phyloP scores from a whole-genome alignment of 208 protist genomes.

The Acanthamoeba castellanii region DNA sequence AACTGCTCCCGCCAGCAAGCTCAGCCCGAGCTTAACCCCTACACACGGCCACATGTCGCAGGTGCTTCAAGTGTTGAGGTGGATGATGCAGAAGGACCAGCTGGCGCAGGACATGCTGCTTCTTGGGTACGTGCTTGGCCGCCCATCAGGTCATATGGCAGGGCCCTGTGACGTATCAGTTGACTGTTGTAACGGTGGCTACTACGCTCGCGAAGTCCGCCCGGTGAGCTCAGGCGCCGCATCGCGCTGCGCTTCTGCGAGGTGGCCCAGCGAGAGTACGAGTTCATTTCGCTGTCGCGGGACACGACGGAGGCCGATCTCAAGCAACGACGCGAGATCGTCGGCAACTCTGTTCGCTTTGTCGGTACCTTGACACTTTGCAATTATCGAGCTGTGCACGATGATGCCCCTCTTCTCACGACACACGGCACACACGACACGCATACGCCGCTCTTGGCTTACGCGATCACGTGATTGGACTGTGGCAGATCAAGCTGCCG shows the following conservation, averaged over 20 bases:
- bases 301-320: slow-evolving; percentile 97
- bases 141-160: neutral
- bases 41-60: neutral
- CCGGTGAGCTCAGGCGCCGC: slow-evolving; percentile 87
- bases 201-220: neutral
- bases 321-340: slow-evolving; percentile 93
- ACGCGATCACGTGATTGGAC: neutral
- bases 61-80: slow-evolving; percentile 86
- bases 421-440: too few species aligned
- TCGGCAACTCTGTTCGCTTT: slow-evolving; percentile 89
- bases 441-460: too few species aligned
- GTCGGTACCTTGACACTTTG: neutral
- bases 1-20: neutral
- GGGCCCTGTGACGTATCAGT: neutral
- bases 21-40: neutral
- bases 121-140: slow-evolving; percentile 84
- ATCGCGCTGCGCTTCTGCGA: slow-evolving; percentile 89
- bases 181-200: neutral
- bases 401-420: neutral
- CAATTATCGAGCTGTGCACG: neutral
- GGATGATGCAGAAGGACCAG: slow-evolving; percentile 94
- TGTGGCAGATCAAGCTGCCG: slow-evolving; percentile 92
- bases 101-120: slow-evolving; percentile 96
- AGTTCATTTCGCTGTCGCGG: slow-evolving; percentile 93
- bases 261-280: slow-evolving; percentile 88